Evolutionary conservation across 257 asterid genomes (phyloP), one percentile per base, ranked within the genome.

Genomic region (Datura wrightii): DNA sequence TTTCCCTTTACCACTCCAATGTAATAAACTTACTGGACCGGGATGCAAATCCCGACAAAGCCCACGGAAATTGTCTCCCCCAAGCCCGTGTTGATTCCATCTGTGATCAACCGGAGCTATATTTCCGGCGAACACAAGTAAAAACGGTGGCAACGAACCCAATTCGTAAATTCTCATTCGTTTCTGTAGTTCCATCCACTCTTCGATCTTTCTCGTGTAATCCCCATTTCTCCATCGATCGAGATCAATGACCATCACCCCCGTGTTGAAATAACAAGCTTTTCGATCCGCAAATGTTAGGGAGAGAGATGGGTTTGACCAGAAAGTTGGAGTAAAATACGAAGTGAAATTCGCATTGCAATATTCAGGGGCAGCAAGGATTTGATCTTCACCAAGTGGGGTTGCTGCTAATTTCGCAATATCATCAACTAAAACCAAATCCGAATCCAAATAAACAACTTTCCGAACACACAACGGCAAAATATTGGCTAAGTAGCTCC

Each of bases 1-100:
- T 87, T 96, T 96, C 67, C 99, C 99, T 87, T 96, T 96, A 8
- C 99, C 99, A 82, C 99, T 96, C 99, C 99, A 96, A 82, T 96
- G 99, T 82, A 96, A 79, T 42, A 96, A 85, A 83, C 99, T 96
- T 5, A 94, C 99, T 0, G 97, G 97, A 0, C 99, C 99, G 0
- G 98, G 98, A 84, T 96, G 99, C 85, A 96, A 89, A 88, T 96
- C 92, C 85, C 99, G 87, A 89, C 99, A 96, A 5, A 96, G 98
- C 53, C 99, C 99, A 0, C 96, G 90, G 54, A 88, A 96, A 54
- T 96, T 96, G 14, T 96, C 99, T 2, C 99, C 99, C 0, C 99
- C 99, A 1, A 96, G 92, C 5, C 99, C 99, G 44, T 95, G 97
- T 78, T 95, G 99, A 48, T 95, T 95, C 99, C 99, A 95, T 55